A percentile compares a stretch with the other conserved stretches of the same genome.
These are phyloP conservation scores for Ceratocystis ficicola DNA, from an alignment of 2,329 filamentous ascomycete species.

Conservation along the genomic window DNA sequence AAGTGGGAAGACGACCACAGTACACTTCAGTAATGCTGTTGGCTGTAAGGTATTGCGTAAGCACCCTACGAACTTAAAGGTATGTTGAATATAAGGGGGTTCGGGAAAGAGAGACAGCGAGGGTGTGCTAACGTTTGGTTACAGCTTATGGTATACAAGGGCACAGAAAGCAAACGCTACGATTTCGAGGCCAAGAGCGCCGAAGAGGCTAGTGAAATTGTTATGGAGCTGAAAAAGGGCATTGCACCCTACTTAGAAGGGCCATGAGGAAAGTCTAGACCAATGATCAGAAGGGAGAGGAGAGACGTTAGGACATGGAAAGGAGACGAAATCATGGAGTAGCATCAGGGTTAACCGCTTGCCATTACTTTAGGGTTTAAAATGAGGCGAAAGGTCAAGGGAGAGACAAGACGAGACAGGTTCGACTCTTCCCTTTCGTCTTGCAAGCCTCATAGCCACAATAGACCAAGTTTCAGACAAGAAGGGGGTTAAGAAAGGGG, in stretches of 20 bases:
- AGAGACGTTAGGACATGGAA: neutral
- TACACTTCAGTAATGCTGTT: conserved; percentile 71
- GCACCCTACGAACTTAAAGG: conserved; percentile 70
- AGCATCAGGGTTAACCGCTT: too few relatives aligned
- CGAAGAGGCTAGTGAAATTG: conserved; percentile 66
- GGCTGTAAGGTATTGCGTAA: conserved; percentile 71
- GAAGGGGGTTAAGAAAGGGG: neutral
- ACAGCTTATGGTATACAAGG: conserved; percentile 59
- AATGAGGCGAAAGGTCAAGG: too few relatives aligned
- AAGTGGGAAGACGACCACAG: conserved; percentile 61
- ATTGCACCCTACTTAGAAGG: conserved; percentile 51
- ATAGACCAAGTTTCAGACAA: neutral
- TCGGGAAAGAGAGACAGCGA: neutral
- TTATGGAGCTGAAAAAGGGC: conserved; percentile 64
- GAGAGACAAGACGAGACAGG: too few relatives aligned
- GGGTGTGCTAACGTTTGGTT: neutral
- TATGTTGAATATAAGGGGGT: conserved; percentile 30
- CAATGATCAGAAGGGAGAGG: neutral
- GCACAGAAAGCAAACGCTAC: conserved; percentile 66
- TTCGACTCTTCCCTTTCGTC: too few relatives aligned
- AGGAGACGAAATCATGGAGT: neutral
- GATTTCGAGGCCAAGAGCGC: conserved; percentile 68
- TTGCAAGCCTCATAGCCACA: neutral
- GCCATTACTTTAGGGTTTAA: too few relatives aligned
- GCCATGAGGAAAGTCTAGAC: conserved; percentile 22